phyloP scores from a whole-genome alignment of 108 stramenopile genomes.

The Schizochytrium sp. region DNA sequence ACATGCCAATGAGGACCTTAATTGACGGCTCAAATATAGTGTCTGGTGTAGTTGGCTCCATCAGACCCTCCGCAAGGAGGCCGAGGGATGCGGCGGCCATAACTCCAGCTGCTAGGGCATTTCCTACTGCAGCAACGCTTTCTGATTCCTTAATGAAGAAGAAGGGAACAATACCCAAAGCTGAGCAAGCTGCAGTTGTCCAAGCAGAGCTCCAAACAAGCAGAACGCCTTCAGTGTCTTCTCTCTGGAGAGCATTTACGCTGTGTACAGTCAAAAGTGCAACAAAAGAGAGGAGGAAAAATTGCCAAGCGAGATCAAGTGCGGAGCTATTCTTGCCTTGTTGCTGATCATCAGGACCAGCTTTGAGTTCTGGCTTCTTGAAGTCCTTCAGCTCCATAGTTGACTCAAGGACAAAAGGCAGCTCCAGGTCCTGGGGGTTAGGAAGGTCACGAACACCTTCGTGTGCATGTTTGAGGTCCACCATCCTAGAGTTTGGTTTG shows the following conservation, averaged over 20 bases:
- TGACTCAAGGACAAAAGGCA: neutral
- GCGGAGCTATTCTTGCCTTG: no score
- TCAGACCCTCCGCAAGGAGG: neutral
- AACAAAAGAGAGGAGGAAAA: neutral
- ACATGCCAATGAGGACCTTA: slow-evolving; percentile 81
- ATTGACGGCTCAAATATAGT: slow-evolving; percentile 5
- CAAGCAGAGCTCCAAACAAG: slow-evolving; percentile 97
- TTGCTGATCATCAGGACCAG: no score
- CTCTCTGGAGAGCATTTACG: neutral
- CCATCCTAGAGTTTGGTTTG: no score
- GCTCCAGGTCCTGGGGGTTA: slow-evolving; percentile 23
- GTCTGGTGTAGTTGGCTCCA: slow-evolving; percentile 20
- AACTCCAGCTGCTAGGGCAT: slow-evolving; percentile 97
- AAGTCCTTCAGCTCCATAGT: no score
- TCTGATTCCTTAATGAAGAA: slow-evolving; percentile 79
- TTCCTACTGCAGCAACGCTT: slow-evolving; percentile 86
- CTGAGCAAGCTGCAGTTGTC: slow-evolving; percentile 94
- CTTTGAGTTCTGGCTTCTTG: no score
- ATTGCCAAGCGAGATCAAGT: neutral
- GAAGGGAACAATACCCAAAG: slow-evolving; percentile 92
- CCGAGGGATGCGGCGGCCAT: slow-evolving; percentile 80
- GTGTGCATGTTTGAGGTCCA: no score
- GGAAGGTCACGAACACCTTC: neutral
- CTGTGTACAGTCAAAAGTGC: neutral
- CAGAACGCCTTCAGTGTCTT: slow-evolving; percentile 63